phyloP scores from a whole-genome alignment of 2,329 filamentous ascomycete genomes.

The Drechslerella coelobrocha region DNA sequence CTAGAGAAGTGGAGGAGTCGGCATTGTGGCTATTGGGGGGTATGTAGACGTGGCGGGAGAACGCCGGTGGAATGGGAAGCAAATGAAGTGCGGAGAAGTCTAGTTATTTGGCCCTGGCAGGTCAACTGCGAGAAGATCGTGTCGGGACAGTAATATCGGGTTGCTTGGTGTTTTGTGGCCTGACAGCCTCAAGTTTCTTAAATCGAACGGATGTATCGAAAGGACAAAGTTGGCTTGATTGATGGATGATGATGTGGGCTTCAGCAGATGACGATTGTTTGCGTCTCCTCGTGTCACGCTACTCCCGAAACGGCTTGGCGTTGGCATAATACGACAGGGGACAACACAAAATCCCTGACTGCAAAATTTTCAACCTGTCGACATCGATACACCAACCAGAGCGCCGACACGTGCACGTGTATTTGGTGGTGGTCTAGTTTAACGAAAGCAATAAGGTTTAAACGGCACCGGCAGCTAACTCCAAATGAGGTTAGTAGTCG shows the following conservation, averaged over 20 bases:
- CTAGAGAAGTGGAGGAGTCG: slow-evolving; percentile 52
- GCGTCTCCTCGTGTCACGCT: slow-evolving; percentile 36
- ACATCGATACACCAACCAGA: neutral
- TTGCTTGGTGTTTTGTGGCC: too few species aligned
- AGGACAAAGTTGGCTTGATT: too few species aligned
- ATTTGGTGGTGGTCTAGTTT: too few species aligned
- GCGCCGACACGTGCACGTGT: neutral
- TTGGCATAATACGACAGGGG: slow-evolving; percentile 46
- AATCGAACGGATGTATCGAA: too few species aligned
- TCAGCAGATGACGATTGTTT: slow-evolving; percentile 42
- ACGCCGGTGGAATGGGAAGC: neutral
- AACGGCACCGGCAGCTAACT: too few species aligned
- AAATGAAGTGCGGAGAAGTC: neutral
- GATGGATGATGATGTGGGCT: slow-evolving; percentile 1
- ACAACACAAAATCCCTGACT: slow-evolving; percentile 45
- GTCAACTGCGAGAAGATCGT: too few species aligned
- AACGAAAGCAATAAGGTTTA: too few species aligned
- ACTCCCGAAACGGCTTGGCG: slow-evolving; percentile 29
- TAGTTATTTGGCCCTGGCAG: too few species aligned
- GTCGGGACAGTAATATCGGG: too few species aligned
- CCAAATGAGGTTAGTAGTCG: too few species aligned
- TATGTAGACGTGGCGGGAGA: neutral
- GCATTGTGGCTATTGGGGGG: slow-evolving; percentile 21
- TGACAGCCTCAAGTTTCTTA: too few species aligned
- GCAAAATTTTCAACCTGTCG: slow-evolving; percentile 23